Base-by-base conservation (phyloP, 169 alveolate species). In the Plasmodium yoelii region DNA sequence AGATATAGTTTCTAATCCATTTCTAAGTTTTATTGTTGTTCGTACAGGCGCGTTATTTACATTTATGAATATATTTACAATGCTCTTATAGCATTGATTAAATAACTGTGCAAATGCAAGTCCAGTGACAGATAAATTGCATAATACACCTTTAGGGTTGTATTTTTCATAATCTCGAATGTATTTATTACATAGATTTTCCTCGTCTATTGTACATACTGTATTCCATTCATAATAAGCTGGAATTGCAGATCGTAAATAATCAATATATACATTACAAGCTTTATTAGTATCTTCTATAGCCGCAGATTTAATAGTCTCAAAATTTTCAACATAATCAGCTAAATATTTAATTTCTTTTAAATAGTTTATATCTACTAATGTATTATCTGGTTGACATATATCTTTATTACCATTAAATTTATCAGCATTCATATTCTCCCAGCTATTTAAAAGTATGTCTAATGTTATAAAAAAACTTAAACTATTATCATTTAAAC, bases 91-190 rank as follows among this genome's bases (percentile, higher is more conserved):
- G 18, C 84, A 71, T 15, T 71, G 55, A 53, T 71, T 71, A 42
- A 71, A 71, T 71, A 71, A 22, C 68, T 64, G 53, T 71, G 84
- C 39, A 39, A 71, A 2, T 12, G 84, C 65, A 71, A 71, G 84
- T 22, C 84, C 60, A n/a, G 24, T 65, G n/a, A 71, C 84, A 26
- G 84, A 71, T 24, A 71, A 71, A 71, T 71, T 71, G 9, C 26
- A 34, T 60, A 71, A 53, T 10, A 71, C 84, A 19, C 28, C 53
- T 57, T 42, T 73, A 7, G 87, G 87, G 42, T 55, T 28, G 59
- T 56, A 73, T n/a, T 73, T 56, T 22, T 34, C 42, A 57, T 28
- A 57, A 42, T 73, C 71, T 4, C 26, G 57, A 56, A 73, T 73
- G 22, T 73, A 57, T 47, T 13, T 73, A 28, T 49, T 73, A 57